phyloP scores from a whole-genome alignment of 2,329 filamentous ascomycete genomes.

The Thelonectria rubi region DNA sequence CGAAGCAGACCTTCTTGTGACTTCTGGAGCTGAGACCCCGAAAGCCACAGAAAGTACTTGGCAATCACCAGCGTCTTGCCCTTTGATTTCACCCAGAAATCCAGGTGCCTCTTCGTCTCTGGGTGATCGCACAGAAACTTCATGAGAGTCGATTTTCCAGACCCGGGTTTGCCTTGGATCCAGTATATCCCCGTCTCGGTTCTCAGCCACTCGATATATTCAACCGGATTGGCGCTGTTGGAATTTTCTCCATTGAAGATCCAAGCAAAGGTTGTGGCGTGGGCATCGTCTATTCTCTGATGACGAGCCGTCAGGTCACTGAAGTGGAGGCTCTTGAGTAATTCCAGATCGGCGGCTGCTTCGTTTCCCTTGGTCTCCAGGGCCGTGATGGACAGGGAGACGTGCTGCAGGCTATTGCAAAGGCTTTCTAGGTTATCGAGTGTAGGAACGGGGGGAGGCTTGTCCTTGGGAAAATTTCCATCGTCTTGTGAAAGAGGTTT shows the following conservation, averaged over 20 bases:
- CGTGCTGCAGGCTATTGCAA: neutral
- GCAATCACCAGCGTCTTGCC: neutral
- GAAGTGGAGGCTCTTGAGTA: neutral
- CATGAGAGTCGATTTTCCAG: constrained; percentile 57
- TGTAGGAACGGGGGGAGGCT: no score
- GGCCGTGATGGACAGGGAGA: neutral
- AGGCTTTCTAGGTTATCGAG: no score
- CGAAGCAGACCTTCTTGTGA: neutral
- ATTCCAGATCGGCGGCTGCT: neutral
- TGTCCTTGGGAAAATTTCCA: no score
- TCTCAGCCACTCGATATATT: neutral
- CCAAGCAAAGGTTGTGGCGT: neutral
- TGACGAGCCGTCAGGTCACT: neutral
- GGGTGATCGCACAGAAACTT: constrained; percentile 43
- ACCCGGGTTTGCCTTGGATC: constrained; percentile 56
- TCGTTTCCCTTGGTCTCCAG: no score
- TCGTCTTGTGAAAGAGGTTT: no score
- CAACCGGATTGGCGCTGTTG: neutral
- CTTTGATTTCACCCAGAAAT: neutral
- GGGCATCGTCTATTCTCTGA: neutral
- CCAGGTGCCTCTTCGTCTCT: neutral
- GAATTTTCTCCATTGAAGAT: neutral
- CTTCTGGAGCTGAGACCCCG: neutral
- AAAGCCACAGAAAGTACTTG: neutral
- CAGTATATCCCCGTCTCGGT: constrained; percentile 50